These are phyloP conservation scores for Penicillium dipodomyicola DNA, from an alignment of 495 filamentous ascomycete species.

Conservation along the genomic window DNA sequence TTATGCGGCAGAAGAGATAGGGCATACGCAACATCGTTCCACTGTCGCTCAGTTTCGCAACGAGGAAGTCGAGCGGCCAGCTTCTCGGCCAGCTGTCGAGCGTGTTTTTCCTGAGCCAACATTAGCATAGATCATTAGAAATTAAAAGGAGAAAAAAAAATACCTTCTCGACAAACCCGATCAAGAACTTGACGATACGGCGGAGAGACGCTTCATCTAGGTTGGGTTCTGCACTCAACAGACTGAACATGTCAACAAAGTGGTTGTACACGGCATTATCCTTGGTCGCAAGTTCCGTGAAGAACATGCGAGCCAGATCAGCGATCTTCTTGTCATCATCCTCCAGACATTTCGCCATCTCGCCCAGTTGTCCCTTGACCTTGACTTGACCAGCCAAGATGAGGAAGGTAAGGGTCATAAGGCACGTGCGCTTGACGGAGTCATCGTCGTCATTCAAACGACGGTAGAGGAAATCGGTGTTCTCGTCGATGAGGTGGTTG, in stretches of 20 bases:
- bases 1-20: constrained; percentile 89
- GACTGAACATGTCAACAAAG: constrained; percentile 98
- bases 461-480: constrained; percentile 96
- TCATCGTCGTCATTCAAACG: constrained; percentile 83
- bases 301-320: constrained; percentile 96
- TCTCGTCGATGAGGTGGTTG: constrained; percentile 98
- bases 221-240: constrained; percentile 76
- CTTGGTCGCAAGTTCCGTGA: constrained; percentile 92
- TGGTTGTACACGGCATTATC: constrained; percentile 99
- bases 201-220: constrained; percentile 81
- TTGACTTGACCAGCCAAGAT: constrained; percentile 98
- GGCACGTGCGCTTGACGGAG: constrained; percentile 92
- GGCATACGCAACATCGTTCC: constrained; percentile 95
- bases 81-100: constrained; percentile 92
- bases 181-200: constrained; percentile 86
- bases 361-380: constrained; percentile 98
- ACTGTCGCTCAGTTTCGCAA: constrained; percentile 90
- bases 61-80: constrained; percentile 80
- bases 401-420: constrained; percentile 98
- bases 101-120: constrained; percentile 81
- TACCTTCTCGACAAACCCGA: constrained; percentile 97
- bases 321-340: constrained; percentile 90
- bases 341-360: constrained; percentile 99
- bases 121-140: constrained; percentile 6
- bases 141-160: constrained; percentile 4